Evolutionary conservation across 805 yeast species (phyloP).

Genomic region (Huiozyma sinensis): DNA sequence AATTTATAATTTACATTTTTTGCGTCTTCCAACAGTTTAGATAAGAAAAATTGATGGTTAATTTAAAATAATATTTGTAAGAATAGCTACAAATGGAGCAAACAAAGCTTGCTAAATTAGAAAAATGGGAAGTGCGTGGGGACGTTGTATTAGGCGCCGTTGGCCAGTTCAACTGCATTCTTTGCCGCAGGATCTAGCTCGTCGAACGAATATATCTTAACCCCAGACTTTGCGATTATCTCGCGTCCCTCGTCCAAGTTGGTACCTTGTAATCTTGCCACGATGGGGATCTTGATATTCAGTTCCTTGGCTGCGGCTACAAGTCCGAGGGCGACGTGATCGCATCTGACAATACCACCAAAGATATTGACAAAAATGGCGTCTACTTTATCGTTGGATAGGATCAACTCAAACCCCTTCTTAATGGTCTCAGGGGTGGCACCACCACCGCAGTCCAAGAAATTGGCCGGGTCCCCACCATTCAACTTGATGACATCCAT

Average conservation of each 20-base stretch:
- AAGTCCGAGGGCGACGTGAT: constrained; percentile 95
- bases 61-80: too few species aligned
- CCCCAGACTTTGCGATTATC: constrained; percentile 77
- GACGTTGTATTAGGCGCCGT: too few species aligned
- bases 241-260: constrained; percentile 82
- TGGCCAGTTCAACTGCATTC: constrained; percentile 72
- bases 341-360: constrained; percentile 99
- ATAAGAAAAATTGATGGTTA: too few species aligned
- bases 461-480: constrained; percentile 98
- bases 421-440: constrained; percentile 98
- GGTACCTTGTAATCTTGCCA: constrained; percentile 98
- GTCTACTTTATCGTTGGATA: constrained; percentile 78
- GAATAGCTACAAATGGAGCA: too few species aligned
- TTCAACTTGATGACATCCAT: constrained; percentile 97
- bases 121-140: too few species aligned
- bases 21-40: too few species aligned
- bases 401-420: constrained; percentile 87
- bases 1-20: too few species aligned
- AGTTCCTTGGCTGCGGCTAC: constrained; percentile 90
- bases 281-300: constrained; percentile 85
- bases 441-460: constrained; percentile 99
- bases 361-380: constrained; percentile 97
- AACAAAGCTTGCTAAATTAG: too few species aligned
- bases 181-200: constrained; percentile 97
- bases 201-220: constrained; percentile 82